Conservation (phyloP, 352 stramenopile genomes). For the Globisporangium uncinulatum region DNA sequence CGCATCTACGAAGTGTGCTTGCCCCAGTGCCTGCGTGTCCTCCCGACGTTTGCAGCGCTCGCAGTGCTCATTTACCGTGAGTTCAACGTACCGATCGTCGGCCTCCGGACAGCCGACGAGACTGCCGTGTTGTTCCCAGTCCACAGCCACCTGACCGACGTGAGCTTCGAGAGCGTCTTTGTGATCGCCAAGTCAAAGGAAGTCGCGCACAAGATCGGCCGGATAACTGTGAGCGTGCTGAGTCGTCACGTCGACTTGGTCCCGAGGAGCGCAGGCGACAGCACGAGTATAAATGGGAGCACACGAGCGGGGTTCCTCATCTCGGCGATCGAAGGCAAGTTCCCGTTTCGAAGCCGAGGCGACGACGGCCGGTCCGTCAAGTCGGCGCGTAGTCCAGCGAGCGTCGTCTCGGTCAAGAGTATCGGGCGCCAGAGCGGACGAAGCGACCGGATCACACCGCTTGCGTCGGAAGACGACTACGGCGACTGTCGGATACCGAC, state of each 20-base stretch:
- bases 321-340: constrained; percentile 8
- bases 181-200: constrained; percentile 49
- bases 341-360: constrained; percentile 19
- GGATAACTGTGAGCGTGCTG: constrained; percentile 39
- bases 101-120: constrained; percentile 49
- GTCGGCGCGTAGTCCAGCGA: neutral
- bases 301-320: constrained; percentile 18
- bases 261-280: constrained; percentile 22
- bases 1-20: constrained; percentile 53
- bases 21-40: constrained; percentile 41
- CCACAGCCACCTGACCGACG: constrained; percentile 36
- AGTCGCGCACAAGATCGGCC: constrained; percentile 48
- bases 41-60: constrained; percentile 42
- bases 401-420: constrained; percentile 4
- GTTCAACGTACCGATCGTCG: constrained; percentile 48
- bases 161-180: constrained; percentile 54
- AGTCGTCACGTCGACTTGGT: constrained; percentile 43
- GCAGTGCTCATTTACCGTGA: constrained; percentile 63
- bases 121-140: constrained; percentile 41
- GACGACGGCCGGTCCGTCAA: constrained; percentile 6
- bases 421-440: neutral
- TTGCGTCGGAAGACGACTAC: constrained; percentile 9
- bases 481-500: neutral
- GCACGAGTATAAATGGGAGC: neutral
- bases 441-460: constrained; percentile 9